Percentiles rank a stretch among this genome's conserved stretches.
Evolutionary conservation across 2,329 filamentous ascomycete genomes (phyloP).

Genomic region (Calonectria pseudoreteaudii): DNA sequence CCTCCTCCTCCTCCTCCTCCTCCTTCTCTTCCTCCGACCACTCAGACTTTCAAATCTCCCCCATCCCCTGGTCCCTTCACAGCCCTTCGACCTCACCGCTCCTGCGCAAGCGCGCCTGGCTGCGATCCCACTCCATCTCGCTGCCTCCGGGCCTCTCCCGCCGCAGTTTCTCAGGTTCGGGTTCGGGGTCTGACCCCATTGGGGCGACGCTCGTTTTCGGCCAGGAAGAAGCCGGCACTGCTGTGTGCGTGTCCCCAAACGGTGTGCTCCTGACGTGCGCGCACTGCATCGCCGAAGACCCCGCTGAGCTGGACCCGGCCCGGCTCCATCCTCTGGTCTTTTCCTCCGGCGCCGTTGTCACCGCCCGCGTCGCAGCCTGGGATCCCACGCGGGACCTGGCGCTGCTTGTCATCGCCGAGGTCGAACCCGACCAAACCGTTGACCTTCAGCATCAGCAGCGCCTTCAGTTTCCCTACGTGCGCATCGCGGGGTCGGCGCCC

Average conservation of each 20-base stretch:
- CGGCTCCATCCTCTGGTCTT: conserved; percentile 57
- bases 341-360: conserved; percentile 52
- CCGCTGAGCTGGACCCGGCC: conserved; percentile 45
- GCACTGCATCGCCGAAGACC: conserved; percentile 61
- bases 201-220: conserved; percentile 58
- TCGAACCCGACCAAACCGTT: conserved; percentile 25
- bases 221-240: conserved; percentile 62
- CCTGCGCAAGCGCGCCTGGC: conserved; percentile 18
- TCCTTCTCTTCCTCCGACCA: not conserved
- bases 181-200: conserved; percentile 15
- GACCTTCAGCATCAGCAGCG: not conserved
- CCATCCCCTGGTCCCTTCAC: conserved; percentile 9
- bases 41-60: not conserved
- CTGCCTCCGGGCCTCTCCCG: conserved; percentile 23
- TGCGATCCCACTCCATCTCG: conserved; percentile 30
- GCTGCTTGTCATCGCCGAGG: conserved; percentile 54
- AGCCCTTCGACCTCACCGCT: conserved; percentile 1
- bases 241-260: conserved; percentile 57
- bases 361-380: conserved; percentile 54
- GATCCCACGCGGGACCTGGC: conserved; percentile 59
- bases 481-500: conserved; percentile 31
- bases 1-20: not conserved
- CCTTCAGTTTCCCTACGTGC: conserved; percentile 36
- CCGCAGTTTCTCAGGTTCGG: conserved; percentile 1
- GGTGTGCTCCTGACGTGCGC: conserved; percentile 63